Percentiles rank a stretch among this genome's conserved stretches.
These are phyloP conservation scores for Paraglomus brasilianum DNA, from an alignment of 192 early-diverging fungal genomes.

Conservation along the genomic window DNA sequence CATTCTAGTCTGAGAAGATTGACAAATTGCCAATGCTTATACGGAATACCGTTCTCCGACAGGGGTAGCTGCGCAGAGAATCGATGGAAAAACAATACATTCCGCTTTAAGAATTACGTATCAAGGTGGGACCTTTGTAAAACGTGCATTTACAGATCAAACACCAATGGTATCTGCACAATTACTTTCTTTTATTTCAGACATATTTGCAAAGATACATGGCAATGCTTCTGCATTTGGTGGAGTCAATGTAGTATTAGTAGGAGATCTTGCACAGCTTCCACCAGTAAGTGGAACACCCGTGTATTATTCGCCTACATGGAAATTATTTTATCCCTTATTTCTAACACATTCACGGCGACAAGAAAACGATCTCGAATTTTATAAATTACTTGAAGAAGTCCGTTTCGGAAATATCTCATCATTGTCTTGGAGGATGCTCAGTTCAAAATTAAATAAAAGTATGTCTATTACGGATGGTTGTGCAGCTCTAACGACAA, in stretches of 20 bases:
- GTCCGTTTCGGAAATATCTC: background rate
- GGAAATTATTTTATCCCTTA: constrained; percentile 18
- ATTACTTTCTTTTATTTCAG: background rate
- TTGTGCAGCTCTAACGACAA: background rate
- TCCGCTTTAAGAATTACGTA: constrained; percentile 1
- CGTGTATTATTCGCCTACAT: constrained; percentile 3
- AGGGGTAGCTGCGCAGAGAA: constrained; percentile 28
- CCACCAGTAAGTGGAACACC: background rate
- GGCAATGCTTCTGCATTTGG: background rate
- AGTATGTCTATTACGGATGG: background rate
- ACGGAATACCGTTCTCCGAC: constrained; percentile 2
- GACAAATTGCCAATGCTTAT: too few species aligned
- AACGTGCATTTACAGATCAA: background rate
- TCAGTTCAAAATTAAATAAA: background rate
- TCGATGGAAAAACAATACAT: constrained; percentile 17
- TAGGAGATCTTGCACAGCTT: constrained; percentile 4
- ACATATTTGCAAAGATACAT: background rate
- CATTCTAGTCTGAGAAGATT: too few species aligned
- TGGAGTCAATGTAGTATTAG: background rate
- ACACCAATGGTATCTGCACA: background rate
- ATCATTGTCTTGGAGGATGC: background rate
- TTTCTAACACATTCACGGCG: background rate
- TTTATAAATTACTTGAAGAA: constrained; percentile 1
- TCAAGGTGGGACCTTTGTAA: background rate
- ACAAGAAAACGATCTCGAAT: background rate